A percentile compares a stretch with the other conserved stretches of the same genome.
Conservation (phyloP, 208 protist species). For the Leishmania guyanensis region DNA sequence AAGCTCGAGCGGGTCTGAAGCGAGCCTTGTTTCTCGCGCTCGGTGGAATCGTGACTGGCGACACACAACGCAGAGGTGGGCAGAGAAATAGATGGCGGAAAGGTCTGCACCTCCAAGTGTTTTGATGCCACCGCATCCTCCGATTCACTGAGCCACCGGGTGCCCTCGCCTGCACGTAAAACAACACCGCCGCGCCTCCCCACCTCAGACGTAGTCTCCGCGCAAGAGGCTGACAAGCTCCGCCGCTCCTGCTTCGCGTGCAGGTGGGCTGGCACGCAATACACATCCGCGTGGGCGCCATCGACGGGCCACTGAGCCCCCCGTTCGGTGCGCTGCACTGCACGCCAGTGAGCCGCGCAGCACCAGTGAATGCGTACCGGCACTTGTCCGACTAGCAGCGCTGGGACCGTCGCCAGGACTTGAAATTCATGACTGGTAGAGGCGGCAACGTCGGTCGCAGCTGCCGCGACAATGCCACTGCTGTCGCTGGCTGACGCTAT, state of each 20-base stretch:
- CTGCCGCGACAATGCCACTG: neutral
- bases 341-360: constrained; percentile 15
- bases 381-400: neutral
- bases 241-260: neutral
- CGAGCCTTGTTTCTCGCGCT: neutral
- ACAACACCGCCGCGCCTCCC: neutral
- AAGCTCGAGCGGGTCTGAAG: neutral
- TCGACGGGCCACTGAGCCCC: constrained; percentile 13
- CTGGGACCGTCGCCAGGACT: constrained; percentile 1
- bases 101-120: neutral
- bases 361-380: constrained; percentile 13
- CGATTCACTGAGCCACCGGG: neutral
- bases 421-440: neutral
- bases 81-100: neutral
- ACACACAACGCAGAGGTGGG: neutral
- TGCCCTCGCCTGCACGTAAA: neutral
- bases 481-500: neutral
- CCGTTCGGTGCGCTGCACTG: constrained; percentile 10
- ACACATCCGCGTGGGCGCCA: constrained; percentile 9
- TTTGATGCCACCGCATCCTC: neutral
- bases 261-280: constrained; percentile 8
- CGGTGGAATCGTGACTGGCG: neutral
- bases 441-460: neutral
- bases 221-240: neutral
- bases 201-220: neutral